Percentiles rank a stretch among this genome's conserved stretches.
Conservation (phyloP, 2,329 filamentous ascomycete genomes). For the Periconia sp. region DNA sequence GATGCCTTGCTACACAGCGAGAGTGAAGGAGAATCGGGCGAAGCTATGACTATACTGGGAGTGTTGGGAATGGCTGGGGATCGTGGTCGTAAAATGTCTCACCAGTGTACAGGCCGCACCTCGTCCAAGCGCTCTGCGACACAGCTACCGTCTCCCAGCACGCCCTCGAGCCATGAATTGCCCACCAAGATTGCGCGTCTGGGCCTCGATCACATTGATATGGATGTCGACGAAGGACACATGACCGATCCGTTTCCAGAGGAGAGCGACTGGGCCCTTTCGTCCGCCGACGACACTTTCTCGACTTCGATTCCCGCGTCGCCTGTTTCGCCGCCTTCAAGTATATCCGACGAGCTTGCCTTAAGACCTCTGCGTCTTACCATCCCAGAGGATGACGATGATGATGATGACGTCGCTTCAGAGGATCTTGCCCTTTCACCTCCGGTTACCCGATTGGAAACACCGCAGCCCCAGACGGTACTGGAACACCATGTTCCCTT, state of each 20-base stretch:
- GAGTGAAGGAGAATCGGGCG: background rate
- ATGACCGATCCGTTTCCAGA: conserved; percentile 25
- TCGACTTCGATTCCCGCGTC: conserved; percentile 24
- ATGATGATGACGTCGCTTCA: conserved; percentile 27
- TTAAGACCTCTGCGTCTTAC: conserved; percentile 20
- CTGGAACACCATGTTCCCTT: conserved; percentile 11
- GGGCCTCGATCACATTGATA: conserved; percentile 17
- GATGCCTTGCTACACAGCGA: conserved; percentile 15
- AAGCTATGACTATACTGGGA: background rate
- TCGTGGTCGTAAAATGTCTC: conserved; percentile 31
- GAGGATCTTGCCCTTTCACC: conserved; percentile 34
- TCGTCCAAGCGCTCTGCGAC: conserved; percentile 41
- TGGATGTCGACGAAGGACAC: conserved; percentile 20
- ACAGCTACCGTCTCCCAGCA: conserved; percentile 39
- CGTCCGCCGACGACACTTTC: conserved; percentile 14
- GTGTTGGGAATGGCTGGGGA: too few relatives aligned
- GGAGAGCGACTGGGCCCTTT: conserved; percentile 18
- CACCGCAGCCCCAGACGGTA: background rate
- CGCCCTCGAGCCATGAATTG: conserved; percentile 31
- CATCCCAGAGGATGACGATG: too few relatives aligned
- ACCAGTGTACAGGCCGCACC: conserved; percentile 27
- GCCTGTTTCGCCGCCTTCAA: conserved; percentile 19
- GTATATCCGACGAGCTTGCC: conserved; percentile 23
- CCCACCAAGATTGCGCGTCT: conserved; percentile 40
- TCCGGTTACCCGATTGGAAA: conserved; percentile 11